Evolutionary conservation across 1,284 basidiomycete species (phyloP), one percentile per base, ranked within the genome.

Genomic region (Spongispora temasekensis): DNA sequence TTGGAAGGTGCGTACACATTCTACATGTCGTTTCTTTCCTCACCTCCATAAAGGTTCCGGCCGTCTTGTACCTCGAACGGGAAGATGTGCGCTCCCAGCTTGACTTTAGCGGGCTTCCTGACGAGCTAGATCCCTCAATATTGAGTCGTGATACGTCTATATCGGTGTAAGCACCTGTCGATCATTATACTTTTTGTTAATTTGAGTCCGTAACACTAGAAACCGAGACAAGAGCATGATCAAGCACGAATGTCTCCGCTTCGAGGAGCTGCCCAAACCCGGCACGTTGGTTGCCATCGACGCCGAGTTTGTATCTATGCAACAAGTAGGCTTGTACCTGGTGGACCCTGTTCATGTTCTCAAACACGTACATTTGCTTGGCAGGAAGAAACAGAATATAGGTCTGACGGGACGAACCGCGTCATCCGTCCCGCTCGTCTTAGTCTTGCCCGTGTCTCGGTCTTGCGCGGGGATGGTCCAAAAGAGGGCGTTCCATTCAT

Each of bases 231-330:
- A 81, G 19, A 81, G 71, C 46, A 73, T 84, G 61, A 88, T 97
- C 68, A 92, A 91, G 71, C 96, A 98, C 68, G 84, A 90, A 63
- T 80, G 85, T 37, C 78, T 98, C 30, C 75, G 78, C 3, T 76
- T 78, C 19, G 85, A 89, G n/a, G 97, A 98, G 75, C 75, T 97
- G 21, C 97, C 95, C 0, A 84, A 76, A 59, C 88, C 89, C 12
- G 97, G 95, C 3, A 96, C 91, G 4, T 78, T 97, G 50, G 89
- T 99, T 23, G 89, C 96, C 2, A 98, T 99, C 64, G 97, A 99
- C 71, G 95, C 97, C 2, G 97, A 99, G 73, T 99, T 99, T 72
- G 96, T 99, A 8, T 91, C 91, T 19, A 90, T 99, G 81, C 95
- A 98, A 73, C 91, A 95, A 79, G 91, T 90, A 63, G 56, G 50